These are phyloP conservation scores for Hemerocallis citrina DNA, from an alignment of 106 monocot species.

Conservation along the genomic window DNA sequence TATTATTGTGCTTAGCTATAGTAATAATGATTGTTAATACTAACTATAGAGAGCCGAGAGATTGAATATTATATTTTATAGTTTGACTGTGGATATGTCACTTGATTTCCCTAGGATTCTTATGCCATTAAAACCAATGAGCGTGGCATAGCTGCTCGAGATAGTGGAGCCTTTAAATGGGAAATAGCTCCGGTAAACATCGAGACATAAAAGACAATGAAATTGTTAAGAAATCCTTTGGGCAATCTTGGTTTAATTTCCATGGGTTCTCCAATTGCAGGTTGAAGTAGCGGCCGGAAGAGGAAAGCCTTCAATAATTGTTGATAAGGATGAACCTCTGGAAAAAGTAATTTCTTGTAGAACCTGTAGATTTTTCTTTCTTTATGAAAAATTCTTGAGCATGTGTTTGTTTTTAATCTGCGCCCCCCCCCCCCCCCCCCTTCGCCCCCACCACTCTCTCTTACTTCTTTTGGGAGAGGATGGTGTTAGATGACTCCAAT, in stretches of 20 bases:
- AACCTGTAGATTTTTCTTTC: background rate
- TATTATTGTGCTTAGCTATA: background rate
- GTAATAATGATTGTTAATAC: background rate
- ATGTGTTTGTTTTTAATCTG: background rate
- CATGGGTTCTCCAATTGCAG: constrained; percentile 23
- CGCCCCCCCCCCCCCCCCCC: too few species aligned
- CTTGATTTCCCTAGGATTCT: constrained; percentile 36
- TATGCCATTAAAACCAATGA: constrained; percentile 85
- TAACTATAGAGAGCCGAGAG: background rate
- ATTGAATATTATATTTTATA: background rate
- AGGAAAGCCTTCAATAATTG: constrained; percentile 52
- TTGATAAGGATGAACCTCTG: constrained; percentile 77
- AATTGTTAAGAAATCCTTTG: background rate
- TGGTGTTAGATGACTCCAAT: background rate
- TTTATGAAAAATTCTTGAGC: background rate
- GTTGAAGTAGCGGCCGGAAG: constrained; percentile 67
- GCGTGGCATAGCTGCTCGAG: constrained; percentile 62
- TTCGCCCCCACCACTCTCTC: background rate
- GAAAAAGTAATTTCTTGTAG: constrained; percentile 44
- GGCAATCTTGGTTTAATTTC: background rate
- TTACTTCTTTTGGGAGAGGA: background rate
- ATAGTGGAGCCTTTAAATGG: constrained; percentile 75
- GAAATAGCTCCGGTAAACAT: constrained; percentile 71
- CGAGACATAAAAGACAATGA: background rate
- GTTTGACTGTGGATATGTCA: background rate